phyloP scores from a whole-genome alignment of 768 basidiomycete species.

The Scleroderma bovista region DNA sequence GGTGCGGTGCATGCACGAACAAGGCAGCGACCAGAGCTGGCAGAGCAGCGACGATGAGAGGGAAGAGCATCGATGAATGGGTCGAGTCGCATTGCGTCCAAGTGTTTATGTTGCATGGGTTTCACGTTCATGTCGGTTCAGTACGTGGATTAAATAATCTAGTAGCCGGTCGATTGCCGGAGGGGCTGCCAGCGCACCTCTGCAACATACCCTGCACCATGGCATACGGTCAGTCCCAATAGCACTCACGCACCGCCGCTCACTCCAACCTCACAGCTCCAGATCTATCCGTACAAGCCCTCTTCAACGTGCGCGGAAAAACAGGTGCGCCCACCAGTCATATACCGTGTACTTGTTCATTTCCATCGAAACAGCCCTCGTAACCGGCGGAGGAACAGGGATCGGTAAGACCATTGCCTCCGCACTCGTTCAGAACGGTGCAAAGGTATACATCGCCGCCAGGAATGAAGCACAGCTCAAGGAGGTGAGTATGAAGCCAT shows the following conservation, averaged over 20 bases:
- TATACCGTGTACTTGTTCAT: too few relatives aligned
- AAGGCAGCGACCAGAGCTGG: slow-evolving; percentile 13
- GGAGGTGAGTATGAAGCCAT: slow-evolving; percentile 41
- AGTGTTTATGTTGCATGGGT: neutral
- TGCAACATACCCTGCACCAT: neutral
- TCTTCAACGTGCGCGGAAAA: slow-evolving; percentile 67
- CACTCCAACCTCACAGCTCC: neutral
- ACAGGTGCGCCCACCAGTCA: slow-evolving; percentile 42
- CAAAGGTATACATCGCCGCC: slow-evolving; percentile 85
- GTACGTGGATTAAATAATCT: too few relatives aligned
- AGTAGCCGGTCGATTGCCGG: neutral
- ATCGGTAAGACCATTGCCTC: slow-evolving; percentile 82
- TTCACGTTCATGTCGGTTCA: neutral
- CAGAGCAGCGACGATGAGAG: slow-evolving; percentile 4
- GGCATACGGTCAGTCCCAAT: neutral
- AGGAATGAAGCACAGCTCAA: slow-evolving; percentile 75
- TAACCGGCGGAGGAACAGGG: slow-evolving; percentile 81
- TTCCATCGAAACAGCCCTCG: slow-evolving; percentile 44
- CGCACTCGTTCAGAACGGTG: slow-evolving; percentile 80
- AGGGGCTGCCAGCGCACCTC: neutral
- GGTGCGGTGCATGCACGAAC: too few relatives aligned
- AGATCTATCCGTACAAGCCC: slow-evolving; percentile 33
- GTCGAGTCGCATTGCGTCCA: too few relatives aligned
- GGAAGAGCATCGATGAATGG: too few relatives aligned
- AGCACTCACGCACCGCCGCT: neutral